Evolutionary conservation across 257 asterid genomes (phyloP).

Genomic region (Solanum dulcamara): DNA sequence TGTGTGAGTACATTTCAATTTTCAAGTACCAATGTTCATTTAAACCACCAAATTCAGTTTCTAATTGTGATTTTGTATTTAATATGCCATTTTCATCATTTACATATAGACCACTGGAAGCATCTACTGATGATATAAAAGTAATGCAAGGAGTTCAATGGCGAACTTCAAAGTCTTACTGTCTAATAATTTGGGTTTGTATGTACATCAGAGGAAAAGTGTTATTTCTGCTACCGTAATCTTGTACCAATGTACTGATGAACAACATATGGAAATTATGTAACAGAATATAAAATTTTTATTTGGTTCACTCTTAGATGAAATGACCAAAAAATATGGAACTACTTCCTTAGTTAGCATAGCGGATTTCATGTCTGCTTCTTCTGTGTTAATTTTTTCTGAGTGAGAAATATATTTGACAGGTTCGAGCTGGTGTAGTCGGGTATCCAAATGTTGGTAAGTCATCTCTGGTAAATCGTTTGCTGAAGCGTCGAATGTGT

Average conservation of each 20-base stretch:
- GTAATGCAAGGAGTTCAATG: background rate
- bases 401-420: background rate
- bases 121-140: background rate
- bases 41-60: background rate
- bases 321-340: background rate
- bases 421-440: constrained; percentile 95
- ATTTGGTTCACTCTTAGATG: background rate
- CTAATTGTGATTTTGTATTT: background rate
- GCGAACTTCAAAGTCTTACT: background rate
- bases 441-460: constrained; percentile 98
- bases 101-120: background rate
- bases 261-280: background rate
- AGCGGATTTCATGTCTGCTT: background rate
- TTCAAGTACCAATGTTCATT: background rate
- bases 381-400: background rate
- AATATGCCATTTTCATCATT: background rate
- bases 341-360: background rate
- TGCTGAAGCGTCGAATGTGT: constrained; percentile 95
- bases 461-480: constrained; percentile 88
- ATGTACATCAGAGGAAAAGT: background rate
- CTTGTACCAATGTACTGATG: background rate
- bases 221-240: background rate
- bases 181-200: background rate
- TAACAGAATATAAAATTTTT: background rate
- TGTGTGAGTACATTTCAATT: background rate